These are phyloP conservation scores for Omphalotus guepiniiformis DNA, from an alignment of 768 basidiomycete genomes.

Conservation along the genomic window DNA sequence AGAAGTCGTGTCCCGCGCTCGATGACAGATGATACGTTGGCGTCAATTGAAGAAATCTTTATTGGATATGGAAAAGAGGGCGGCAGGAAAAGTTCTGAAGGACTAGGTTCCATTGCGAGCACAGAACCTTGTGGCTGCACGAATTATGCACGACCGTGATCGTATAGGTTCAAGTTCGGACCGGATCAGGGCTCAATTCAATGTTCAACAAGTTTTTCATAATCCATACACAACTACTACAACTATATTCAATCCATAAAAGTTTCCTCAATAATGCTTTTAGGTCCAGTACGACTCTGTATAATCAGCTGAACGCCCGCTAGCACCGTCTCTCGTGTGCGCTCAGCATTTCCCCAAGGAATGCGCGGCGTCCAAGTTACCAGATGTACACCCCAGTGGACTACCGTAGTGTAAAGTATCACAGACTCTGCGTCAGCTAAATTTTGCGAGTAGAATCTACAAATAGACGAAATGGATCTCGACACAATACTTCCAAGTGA, in stretches of 20 bases:
- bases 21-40: slow-evolving; percentile 39
- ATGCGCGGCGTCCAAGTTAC: slow-evolving; percentile 46
- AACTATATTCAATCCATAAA: slow-evolving; percentile 23
- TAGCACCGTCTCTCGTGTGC: slow-evolving; percentile 42
- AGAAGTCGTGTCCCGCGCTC: slow-evolving; percentile 74
- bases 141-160: slow-evolving; percentile 5
- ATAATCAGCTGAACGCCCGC: slow-evolving; percentile 47
- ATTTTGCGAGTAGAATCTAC: neutral
- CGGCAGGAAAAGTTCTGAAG: slow-evolving; percentile 77
- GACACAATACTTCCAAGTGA: neutral
- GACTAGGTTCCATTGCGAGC: slow-evolving; percentile 33
- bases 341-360: slow-evolving; percentile 46
- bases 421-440: neutral
- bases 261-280: slow-evolving; percentile 22
- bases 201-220: neutral
- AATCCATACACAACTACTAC: neutral
- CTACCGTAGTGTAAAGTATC: slow-evolving; percentile 27
- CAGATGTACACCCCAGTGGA: slow-evolving; percentile 54
- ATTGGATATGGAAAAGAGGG: slow-evolving; percentile 82
- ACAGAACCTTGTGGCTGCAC: neutral
- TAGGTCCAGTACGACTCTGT: slow-evolving; percentile 25
- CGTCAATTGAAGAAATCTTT: slow-evolving; percentile 68
- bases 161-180: slow-evolving; percentile 7
- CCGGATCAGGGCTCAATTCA: neutral
- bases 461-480: neutral